Percentiles rank a stretch among this genome's conserved stretches.
Evolutionary conservation across 495 filamentous ascomycete genomes (phyloP).

Genomic region (Aspergillus steynii): DNA sequence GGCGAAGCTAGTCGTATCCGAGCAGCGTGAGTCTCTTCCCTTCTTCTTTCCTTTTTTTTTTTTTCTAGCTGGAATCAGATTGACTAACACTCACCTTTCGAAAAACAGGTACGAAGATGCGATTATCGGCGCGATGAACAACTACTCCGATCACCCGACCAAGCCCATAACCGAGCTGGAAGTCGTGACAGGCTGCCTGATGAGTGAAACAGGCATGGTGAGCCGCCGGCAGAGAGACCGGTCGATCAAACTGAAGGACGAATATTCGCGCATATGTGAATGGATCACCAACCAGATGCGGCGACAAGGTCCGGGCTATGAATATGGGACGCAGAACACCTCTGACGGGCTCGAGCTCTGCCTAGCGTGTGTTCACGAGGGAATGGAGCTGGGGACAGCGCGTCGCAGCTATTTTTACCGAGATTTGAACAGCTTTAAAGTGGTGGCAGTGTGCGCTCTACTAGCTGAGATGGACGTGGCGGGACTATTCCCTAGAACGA

Average conservation of each 20-base stretch:
- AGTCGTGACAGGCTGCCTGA: conserved; percentile 71
- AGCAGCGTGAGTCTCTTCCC: conserved; percentile 44
- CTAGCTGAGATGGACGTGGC: conserved; percentile 12
- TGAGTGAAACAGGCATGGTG: conserved; percentile 61
- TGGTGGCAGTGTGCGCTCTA: conserved; percentile 15
- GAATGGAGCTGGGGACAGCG: neutral
- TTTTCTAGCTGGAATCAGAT: neutral
- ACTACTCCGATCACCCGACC: conserved; percentile 57
- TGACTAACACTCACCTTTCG: neutral
- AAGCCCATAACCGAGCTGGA: conserved; percentile 69
- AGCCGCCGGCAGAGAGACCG: conserved; percentile 63
- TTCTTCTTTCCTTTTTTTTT: neutral
- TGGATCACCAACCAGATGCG: conserved; percentile 47
- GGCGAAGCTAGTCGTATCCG: conserved; percentile 51
- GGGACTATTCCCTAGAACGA: neutral
- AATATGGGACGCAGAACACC: neutral
- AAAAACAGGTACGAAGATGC: conserved; percentile 62
- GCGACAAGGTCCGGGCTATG: conserved; percentile 6
- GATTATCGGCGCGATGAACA: conserved; percentile 55
- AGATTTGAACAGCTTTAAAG: conserved; percentile 13
- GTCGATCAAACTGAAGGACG: conserved; percentile 56
- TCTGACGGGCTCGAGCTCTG: conserved; percentile 16
- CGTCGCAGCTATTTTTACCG: conserved; percentile 4
- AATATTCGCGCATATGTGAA: conserved; percentile 52
- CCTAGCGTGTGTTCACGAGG: conserved; percentile 21